Percentiles rank a stretch among this genome's conserved stretches.
Conservation (phyloP, 2,329 filamentous ascomycete genomes). For the Exophiala lecanii-corni region DNA sequence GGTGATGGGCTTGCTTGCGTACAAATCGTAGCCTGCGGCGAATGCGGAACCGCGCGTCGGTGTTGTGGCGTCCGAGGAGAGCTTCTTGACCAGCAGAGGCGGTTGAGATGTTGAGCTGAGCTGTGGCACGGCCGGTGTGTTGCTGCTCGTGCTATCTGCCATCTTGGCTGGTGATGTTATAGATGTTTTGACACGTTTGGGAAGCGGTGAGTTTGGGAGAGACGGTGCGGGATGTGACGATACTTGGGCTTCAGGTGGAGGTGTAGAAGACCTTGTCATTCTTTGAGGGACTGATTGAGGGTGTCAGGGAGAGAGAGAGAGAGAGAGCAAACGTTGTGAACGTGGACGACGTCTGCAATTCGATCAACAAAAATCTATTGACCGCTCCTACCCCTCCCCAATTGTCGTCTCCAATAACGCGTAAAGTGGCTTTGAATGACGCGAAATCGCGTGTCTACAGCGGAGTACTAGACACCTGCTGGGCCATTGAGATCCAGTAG, state of each 20-base stretch:
- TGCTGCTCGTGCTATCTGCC: constrained; percentile 32
- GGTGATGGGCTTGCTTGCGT: constrained; percentile 66
- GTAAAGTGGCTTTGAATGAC: too few species aligned
- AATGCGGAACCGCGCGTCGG: constrained; percentile 86
- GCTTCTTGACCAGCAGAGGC: constrained; percentile 81
- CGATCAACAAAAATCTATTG: too few species aligned
- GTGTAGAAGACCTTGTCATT: constrained; percentile 43
- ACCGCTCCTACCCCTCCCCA: too few species aligned
- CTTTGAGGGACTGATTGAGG: too few species aligned
- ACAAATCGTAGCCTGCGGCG: constrained; percentile 91
- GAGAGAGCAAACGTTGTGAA: too few species aligned
- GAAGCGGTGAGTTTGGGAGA: constrained; percentile 66
- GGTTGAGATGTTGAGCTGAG: constrained; percentile 39
- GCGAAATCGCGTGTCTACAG: too few species aligned
- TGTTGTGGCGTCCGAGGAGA: constrained; percentile 70
- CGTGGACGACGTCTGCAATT: too few species aligned
- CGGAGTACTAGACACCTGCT: too few species aligned
- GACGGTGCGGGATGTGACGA: constrained; percentile 33
- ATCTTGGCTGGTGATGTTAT: constrained; percentile 31
- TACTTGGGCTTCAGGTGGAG: constrained; percentile 30
- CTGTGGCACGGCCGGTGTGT: constrained; percentile 28
- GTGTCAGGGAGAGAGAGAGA: too few species aligned
- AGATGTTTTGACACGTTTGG: constrained; percentile 71
- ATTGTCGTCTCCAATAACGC: too few species aligned
- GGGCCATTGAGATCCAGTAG: too few species aligned